These are phyloP conservation scores for Cordyceps javanica DNA, from an alignment of 2,329 filamentous ascomycete genomes.

Conservation along the genomic window DNA sequence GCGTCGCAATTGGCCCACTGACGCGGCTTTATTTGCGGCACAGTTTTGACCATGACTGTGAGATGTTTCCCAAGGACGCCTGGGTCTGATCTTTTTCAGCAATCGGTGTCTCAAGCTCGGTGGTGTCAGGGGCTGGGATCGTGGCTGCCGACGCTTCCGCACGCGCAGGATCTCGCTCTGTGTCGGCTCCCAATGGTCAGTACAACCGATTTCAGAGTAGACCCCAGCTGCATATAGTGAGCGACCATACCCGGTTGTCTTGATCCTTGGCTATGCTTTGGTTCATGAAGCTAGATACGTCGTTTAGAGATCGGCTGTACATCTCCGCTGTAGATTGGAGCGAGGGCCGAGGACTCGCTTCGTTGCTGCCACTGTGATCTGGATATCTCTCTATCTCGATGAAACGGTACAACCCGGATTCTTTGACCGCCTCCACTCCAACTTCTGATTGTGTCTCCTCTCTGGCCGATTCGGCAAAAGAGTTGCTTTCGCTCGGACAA, in stretches of 20 bases:
- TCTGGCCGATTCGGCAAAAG: neutral
- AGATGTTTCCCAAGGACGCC: constrained; percentile 21
- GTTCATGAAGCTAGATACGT: constrained; percentile 2
- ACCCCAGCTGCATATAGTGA: neutral
- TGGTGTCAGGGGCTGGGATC: constrained; percentile 22
- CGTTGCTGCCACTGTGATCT: neutral
- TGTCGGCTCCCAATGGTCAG: neutral
- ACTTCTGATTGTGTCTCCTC: neutral
- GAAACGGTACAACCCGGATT: neutral
- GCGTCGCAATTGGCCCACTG: constrained; percentile 5
- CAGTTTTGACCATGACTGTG: constrained; percentile 13
- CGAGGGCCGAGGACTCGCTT: neutral
- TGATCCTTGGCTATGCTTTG: neutral
- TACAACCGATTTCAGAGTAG: neutral
- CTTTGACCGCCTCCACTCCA: neutral
- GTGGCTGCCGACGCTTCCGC: neutral
- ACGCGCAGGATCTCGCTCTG: constrained; percentile 8
- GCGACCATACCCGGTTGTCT: neutral
- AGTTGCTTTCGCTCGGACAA: neutral
- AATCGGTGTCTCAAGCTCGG: constrained; percentile 20
- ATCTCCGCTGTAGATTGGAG: neutral
- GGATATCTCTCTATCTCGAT: neutral
- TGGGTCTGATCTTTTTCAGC: constrained; percentile 19
- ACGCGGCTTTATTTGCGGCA: neutral
- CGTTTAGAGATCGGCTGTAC: constrained; percentile 7